phyloP scores from a whole-genome alignment of 73 alveolate species.

The Tetrahymena elliotti region DNA sequence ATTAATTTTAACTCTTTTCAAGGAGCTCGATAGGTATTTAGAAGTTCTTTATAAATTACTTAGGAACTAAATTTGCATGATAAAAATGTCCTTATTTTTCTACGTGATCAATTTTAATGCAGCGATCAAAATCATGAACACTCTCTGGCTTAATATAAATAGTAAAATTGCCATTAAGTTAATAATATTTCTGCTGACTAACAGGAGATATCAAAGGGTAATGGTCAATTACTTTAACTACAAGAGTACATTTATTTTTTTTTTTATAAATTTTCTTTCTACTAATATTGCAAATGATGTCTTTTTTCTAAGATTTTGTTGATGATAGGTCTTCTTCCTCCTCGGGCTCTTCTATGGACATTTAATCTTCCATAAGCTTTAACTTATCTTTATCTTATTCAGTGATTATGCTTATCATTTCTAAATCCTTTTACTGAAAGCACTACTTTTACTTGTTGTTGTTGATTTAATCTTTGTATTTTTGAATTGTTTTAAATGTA shows the following conservation, averaged over 20 bases:
- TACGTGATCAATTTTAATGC: neutral
- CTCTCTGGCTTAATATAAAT: neutral
- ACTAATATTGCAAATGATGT: neutral
- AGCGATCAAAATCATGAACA: neutral
- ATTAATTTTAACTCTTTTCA: neutral
- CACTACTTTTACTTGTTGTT: no score
- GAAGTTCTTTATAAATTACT: neutral
- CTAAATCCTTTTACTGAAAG: no score
- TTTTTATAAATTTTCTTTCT: neutral
- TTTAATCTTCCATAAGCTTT: neutral
- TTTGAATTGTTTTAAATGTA: neutral
- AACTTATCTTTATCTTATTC: neutral
- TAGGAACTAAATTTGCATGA: neutral
- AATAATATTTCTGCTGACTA: neutral
- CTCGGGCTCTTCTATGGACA: neutral
- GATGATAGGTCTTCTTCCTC: neutral
- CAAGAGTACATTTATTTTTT: neutral
- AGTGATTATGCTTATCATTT: neutral
- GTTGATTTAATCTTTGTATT: no score
- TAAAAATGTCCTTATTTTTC: neutral
- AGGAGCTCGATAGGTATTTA: neutral
- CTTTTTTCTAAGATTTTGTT: neutral
- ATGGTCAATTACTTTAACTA: neutral
- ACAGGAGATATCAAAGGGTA: neutral
- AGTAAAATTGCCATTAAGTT: neutral